Evolutionary conservation across 768 basidiomycete genomes (phyloP).

Genomic region (Candolleomyces efflorescens): DNA sequence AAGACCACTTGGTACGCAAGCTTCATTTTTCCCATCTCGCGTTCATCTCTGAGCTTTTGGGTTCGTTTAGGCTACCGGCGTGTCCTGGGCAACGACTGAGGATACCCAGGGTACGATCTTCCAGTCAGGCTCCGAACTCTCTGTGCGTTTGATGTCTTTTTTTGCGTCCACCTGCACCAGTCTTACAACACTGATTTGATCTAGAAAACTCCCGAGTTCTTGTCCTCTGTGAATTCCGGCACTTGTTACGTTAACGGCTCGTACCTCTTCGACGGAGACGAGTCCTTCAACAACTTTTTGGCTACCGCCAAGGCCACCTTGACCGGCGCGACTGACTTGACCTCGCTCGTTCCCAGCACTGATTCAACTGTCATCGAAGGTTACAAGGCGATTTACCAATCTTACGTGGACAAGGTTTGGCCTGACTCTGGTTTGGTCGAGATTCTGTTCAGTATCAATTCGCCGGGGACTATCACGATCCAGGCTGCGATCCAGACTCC

Average conservation of each 20-base stretch:
- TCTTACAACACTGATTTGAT: neutral
- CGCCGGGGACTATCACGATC: constrained; percentile 39
- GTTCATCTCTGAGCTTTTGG: too few relatives aligned
- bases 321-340: constrained; percentile 3
- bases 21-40: too few relatives aligned
- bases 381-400: constrained; percentile 52
- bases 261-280: constrained; percentile 34
- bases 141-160: constrained; percentile 13
- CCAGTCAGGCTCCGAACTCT: constrained; percentile 20
- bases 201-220: constrained; percentile 34
- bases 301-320: constrained; percentile 8
- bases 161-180: too few relatives aligned
- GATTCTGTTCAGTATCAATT: constrained; percentile 42
- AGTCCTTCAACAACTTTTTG: constrained; percentile 17
- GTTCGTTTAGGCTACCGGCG: constrained; percentile 15
- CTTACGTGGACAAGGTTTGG: constrained; percentile 35
- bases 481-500: constrained; percentile 69
- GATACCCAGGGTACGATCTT: constrained; percentile 26
- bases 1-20: constrained; percentile 36
- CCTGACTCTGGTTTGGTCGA: constrained; percentile 50
- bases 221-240: constrained; percentile 63
- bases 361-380: constrained; percentile 45
- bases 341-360: constrained; percentile 37
- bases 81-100: constrained; percentile 16
- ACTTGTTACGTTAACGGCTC: constrained; percentile 58